Base-by-base conservation (phyloP, 2,329 filamentous ascomycete genomes). In the Emergomyces pasteurianus region DNA sequence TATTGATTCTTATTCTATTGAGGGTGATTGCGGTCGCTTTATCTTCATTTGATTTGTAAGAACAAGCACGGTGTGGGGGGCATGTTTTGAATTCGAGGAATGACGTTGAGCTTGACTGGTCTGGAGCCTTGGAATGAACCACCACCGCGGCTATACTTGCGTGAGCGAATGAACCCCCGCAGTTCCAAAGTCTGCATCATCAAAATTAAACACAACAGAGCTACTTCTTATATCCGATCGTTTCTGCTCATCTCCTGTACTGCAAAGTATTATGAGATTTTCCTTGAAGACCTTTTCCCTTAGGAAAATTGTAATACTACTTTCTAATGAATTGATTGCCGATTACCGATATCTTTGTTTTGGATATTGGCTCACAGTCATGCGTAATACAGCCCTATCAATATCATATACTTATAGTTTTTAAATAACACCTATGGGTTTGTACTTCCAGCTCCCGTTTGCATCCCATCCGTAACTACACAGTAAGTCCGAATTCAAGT, bases 351-450 rank as follows among this genome's bases (percentile, higher is more conserved):
- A 28, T 18, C 42, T 40, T 36, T 40, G 38, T 46, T 58, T 31
- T 23, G 28, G 38, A n/a, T 36, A 21, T 28, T 43, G 1, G 40
- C 18, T 43, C 14, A 31, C 38, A 26, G 23, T 12, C 18, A 55
- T 26, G n/a, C 7, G 31, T 57, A 57, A 46, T 28, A 57, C 26
- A 31, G 7, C 16, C 3, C 40, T 26, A 18, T 42, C 34, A 9
- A 31, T 34, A 40, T 14, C n/a, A 12, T n/a, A 38, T 38, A 57
- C 26, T 21, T 46, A 46, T 46, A 18, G 2, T 26, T 14, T 46
- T 23, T 46, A 57, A 23, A 34, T 14, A 43, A 72, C 63, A 2
- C 73, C 73, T 59, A 75, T 64, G 21, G 73, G 69, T 46, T 71
- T 69, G 62, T 66, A 72, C 49, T 68, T 70, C 69, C 70, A 71